These are phyloP conservation scores for Phytophthora parvispora DNA, from an alignment of 352 stramenopile species.

Conservation along the genomic window DNA sequence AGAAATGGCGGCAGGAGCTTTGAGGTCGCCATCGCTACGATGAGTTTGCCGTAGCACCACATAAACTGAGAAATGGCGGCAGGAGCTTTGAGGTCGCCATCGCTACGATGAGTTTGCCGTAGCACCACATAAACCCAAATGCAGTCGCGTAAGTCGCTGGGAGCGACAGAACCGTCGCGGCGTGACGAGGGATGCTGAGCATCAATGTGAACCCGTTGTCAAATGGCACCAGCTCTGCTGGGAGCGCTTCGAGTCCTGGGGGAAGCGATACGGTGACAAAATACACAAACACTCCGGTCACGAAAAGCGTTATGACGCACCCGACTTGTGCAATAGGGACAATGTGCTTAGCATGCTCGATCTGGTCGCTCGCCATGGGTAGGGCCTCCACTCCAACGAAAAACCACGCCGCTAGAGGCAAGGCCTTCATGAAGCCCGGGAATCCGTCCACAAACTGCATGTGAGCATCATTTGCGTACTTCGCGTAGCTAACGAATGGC, in stretches of 20 bases:
- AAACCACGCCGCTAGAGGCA: slow-evolving; percentile 52
- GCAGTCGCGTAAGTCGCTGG: slow-evolving; percentile 62
- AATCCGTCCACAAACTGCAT: slow-evolving; percentile 31
- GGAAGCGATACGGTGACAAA: slow-evolving; percentile 47
- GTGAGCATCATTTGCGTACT: slow-evolving; percentile 19
- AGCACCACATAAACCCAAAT: slow-evolving; percentile 69
- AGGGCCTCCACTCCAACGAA: slow-evolving; percentile 61
- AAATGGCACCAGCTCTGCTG: slow-evolving; percentile 37
- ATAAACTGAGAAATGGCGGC: too few relatives aligned
- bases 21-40: slow-evolving; percentile 57
- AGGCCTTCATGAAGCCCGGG: slow-evolving; percentile 40
- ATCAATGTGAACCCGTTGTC: slow-evolving; percentile 44
- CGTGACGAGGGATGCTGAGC: slow-evolving; percentile 21
- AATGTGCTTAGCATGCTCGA: slow-evolving; percentile 46
- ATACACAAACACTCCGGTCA: slow-evolving; percentile 42
- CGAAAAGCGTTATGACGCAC: slow-evolving; percentile 53
- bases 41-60: slow-evolving; percentile 66
- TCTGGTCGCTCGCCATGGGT: slow-evolving; percentile 40
- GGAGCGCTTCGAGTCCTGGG: slow-evolving; percentile 30
- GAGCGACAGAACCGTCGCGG: slow-evolving; percentile 49
- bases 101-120: slow-evolving; percentile 57
- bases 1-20: slow-evolving; percentile 46
- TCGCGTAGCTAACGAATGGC: slow-evolving; percentile 31
- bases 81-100: slow-evolving; percentile 60
- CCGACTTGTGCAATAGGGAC: slow-evolving; percentile 54